These are phyloP conservation scores for Thelonectria rubi DNA, from an alignment of 2,329 filamentous ascomycete genomes.

Conservation along the genomic window DNA sequence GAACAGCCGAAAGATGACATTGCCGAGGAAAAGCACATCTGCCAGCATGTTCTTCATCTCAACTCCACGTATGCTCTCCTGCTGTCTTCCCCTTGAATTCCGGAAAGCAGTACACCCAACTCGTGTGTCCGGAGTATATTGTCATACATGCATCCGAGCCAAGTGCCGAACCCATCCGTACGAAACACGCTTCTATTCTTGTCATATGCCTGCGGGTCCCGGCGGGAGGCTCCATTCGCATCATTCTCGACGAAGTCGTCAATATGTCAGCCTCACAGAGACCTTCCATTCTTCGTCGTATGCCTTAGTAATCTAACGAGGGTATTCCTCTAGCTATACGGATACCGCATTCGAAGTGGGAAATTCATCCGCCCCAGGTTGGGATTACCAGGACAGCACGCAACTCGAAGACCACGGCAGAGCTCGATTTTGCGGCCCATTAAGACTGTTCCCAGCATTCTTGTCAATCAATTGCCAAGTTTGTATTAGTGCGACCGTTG, in stretches of 20 bases:
- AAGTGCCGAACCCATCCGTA: conserved; percentile 1
- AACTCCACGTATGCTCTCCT: neutral
- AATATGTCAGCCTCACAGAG: neutral
- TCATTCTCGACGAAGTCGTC: neutral
- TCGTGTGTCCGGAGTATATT: conserved; percentile 6
- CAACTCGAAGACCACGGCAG: neutral
- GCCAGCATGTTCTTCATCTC: neutral
- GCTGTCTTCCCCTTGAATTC: neutral
- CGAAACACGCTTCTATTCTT: conserved; percentile 14
- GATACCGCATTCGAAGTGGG: neutral
- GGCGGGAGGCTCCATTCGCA: conserved; percentile 3
- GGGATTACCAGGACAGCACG: neutral
- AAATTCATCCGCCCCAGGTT: neutral
- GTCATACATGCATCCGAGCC: neutral
- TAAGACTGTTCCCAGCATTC: neutral
- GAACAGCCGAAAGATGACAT: neutral
- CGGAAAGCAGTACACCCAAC: neutral
- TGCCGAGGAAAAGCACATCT: neutral
- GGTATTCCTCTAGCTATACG: neutral
- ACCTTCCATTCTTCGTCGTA: neutral
- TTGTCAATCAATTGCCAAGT: conserved; percentile 16
- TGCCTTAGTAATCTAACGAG: neutral
- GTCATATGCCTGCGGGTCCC: conserved; percentile 6
- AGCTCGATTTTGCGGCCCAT: conserved; percentile 2
- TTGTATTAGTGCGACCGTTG: conserved; percentile 13